Evolutionary conservation across 495 filamentous ascomycete genomes (phyloP).

Genomic region (Daldinia childiae): DNA sequence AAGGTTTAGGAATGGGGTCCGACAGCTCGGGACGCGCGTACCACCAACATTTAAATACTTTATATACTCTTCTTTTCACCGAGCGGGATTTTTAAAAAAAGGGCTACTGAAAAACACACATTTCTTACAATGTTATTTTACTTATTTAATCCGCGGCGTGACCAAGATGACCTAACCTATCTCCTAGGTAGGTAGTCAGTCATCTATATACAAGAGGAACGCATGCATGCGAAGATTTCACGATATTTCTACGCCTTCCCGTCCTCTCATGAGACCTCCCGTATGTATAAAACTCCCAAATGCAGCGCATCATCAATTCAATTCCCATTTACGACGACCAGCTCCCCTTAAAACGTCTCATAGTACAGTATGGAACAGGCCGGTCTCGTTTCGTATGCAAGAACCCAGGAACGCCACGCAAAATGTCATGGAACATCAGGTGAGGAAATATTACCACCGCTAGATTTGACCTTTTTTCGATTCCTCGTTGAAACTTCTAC

Average conservation of each 20-base stretch:
- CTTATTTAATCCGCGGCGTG: neutral
- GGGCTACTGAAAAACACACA: too few relatives aligned
- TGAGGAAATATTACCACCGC: slow-evolving; percentile 10
- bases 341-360: neutral
- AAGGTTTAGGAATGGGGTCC: neutral
- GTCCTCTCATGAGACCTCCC: neutral
- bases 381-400: slow-evolving; percentile 37
- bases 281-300: slow-evolving; percentile 11
- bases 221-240: neutral
- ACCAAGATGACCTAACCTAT: neutral
- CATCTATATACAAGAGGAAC: slow-evolving; percentile 5
- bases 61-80: neutral
- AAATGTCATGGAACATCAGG: slow-evolving; percentile 26
- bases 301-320: slow-evolving; percentile 9
- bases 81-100: neutral
- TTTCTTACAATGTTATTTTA: neutral
- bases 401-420: slow-evolving; percentile 37
- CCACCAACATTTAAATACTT: neutral
- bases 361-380: slow-evolving; percentile 2
- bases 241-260: neutral
- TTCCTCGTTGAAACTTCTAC: neutral
- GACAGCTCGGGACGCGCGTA: slow-evolving; percentile 9
- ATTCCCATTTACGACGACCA: slow-evolving; percentile 3
- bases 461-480: slow-evolving; percentile 6
- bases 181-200: neutral